A percentile compares a stretch with the other conserved stretches of the same genome.
These are phyloP conservation scores for Tuber calosporum DNA, from an alignment of 495 filamentous ascomycete species.

Conservation along the genomic window DNA sequence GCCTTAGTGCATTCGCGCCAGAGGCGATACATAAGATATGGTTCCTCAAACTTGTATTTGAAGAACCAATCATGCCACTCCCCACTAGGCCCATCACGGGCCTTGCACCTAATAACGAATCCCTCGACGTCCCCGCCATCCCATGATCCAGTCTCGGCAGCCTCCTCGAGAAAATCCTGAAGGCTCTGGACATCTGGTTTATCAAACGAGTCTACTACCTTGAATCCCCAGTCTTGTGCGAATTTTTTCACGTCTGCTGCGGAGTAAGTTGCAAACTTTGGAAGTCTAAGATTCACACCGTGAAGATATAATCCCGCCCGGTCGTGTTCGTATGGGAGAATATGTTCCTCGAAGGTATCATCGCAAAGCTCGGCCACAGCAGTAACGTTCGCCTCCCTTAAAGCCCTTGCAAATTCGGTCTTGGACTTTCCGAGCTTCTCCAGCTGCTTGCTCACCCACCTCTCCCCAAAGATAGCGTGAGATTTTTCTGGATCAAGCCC, in stretches of 20 bases:
- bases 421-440: conserved; percentile 63
- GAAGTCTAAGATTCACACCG: conserved; percentile 89
- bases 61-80: conserved; percentile 89
- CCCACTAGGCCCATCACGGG: conserved; percentile 47
- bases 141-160: conserved; percentile 71
- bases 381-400: conserved; percentile 76
- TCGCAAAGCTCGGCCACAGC: conserved; percentile 96
- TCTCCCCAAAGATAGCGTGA: conserved; percentile 79
- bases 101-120: conserved; percentile 88
- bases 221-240: conserved; percentile 89
- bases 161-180: conserved; percentile 63
- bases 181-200: conserved; percentile 50
- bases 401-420: conserved; percentile 63
- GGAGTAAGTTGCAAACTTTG: conserved; percentile 78
- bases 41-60: conserved; percentile 99
- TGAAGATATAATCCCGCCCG: conserved; percentile 89
- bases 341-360: conserved; percentile 92
- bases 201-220: conserved; percentile 71
- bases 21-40: conserved; percentile 95
- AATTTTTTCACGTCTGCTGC: conserved; percentile 73
- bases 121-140: conserved; percentile 89
- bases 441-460: conserved; percentile 76
- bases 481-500: conserved; percentile 61
- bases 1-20: conserved; percentile 97
- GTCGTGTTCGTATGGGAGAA: conserved; percentile 78